Percentiles rank a stretch among this genome's conserved stretches.
Conservation (phyloP, 1,139 yeast genomes). For the Citeromyces siamensis region DNA sequence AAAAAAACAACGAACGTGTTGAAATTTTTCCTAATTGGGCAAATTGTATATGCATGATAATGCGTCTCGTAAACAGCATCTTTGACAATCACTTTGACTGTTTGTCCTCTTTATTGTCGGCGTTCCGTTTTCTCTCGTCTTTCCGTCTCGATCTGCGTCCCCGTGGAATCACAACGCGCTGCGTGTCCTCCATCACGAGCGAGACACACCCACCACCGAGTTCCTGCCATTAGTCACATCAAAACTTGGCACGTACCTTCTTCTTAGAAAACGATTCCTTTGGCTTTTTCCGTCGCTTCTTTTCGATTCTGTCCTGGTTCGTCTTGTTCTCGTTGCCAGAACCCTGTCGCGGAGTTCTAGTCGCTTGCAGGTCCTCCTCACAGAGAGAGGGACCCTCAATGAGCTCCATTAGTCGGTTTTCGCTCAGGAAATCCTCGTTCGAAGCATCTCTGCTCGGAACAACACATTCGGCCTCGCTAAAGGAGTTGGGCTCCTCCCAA, state of each 20-base stretch:
- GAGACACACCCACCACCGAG: not conserved
- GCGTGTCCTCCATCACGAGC: not conserved
- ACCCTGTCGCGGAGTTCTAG: too few relatives aligned
- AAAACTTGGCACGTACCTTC: not conserved
- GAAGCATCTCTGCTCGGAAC: too few relatives aligned
- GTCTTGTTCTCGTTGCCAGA: constrained; percentile 98
- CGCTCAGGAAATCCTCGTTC: too few relatives aligned
- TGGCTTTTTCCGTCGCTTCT: not conserved
- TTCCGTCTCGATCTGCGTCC: too few relatives aligned
- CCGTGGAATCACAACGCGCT: not conserved
- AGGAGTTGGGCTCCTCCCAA: too few relatives aligned
- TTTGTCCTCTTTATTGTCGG: constrained; percentile 4
- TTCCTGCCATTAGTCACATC: not conserved
- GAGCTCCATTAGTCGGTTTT: too few relatives aligned
- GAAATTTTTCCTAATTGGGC: not conserved
- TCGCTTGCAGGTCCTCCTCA: too few relatives aligned
- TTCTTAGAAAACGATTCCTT: not conserved
- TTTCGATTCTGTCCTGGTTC: constrained; percentile 78
- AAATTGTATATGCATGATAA: constrained; percentile 1
- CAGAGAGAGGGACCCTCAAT: too few relatives aligned
- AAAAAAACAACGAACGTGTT: not conserved
- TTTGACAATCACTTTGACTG: not conserved
- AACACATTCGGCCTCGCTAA: too few relatives aligned
- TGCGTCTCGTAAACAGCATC: not conserved
- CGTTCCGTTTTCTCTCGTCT: too few relatives aligned